These are phyloP conservation scores for Lachnellula arida DNA, from an alignment of 2,329 filamentous ascomycete species.

Conservation along the genomic window DNA sequence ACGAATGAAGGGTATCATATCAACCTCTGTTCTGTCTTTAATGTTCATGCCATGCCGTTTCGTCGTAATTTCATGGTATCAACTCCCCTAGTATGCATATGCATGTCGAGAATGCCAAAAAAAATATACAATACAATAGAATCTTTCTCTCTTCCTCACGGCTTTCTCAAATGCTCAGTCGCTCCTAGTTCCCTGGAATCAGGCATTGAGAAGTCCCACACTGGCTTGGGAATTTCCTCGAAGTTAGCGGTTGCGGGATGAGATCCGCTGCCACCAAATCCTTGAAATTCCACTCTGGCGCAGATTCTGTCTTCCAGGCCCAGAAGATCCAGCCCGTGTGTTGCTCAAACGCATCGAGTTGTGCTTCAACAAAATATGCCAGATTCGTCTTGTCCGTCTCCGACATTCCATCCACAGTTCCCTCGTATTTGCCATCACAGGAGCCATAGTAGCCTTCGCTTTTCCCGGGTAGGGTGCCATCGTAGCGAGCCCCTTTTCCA, in stretches of 20 bases:
- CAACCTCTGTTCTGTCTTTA: not conserved
- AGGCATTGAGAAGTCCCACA: slow-evolving; percentile 25
- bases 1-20: slow-evolving; percentile 20
- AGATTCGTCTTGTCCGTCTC: slow-evolving; percentile 35
- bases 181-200: slow-evolving; percentile 25
- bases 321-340: slow-evolving; percentile 37
- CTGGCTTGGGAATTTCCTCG: slow-evolving; percentile 25
- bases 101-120: too few relatives aligned
- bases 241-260: slow-evolving; percentile 35
- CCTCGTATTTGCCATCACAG: slow-evolving; percentile 43
- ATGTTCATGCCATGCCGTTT: not conserved
- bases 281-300: slow-evolving; percentile 38
- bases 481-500: slow-evolving; percentile 53
- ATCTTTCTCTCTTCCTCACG: too few relatives aligned
- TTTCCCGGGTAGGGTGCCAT: slow-evolving; percentile 35
- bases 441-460: slow-evolving; percentile 30
- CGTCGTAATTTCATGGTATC: slow-evolving; percentile 1
- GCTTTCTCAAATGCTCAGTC: not conserved
- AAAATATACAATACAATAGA: too few relatives aligned
- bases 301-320: slow-evolving; percentile 41
- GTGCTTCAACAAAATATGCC: slow-evolving; percentile 39
- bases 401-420: slow-evolving; percentile 35
- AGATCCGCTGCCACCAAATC: slow-evolving; percentile 36
- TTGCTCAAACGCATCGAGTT: slow-evolving; percentile 40
- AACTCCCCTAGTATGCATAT: not conserved